phyloP scores from a whole-genome alignment of 1,284 basidiomycete genomes.

The Phellopilus nigrolimitatus region DNA sequence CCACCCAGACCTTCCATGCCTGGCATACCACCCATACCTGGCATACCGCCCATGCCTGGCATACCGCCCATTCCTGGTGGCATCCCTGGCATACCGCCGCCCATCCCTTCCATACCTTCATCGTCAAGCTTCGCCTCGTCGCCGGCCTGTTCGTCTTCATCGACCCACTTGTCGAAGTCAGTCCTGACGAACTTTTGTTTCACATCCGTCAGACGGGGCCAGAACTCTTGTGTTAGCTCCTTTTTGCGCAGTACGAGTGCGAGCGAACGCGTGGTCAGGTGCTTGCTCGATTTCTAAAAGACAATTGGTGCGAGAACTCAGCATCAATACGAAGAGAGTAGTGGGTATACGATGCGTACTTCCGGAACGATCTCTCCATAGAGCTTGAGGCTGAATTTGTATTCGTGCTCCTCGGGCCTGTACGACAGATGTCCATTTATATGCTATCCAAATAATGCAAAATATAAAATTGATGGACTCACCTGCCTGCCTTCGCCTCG shows the following conservation, averaged over 20 bases:
- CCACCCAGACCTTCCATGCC: constrained; percentile 42
- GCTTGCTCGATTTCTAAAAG: constrained; percentile 58
- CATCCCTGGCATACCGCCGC: too few species aligned
- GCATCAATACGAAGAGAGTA: not conserved
- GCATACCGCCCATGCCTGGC: constrained; percentile 36
- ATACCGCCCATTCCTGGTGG: constrained; percentile 42
- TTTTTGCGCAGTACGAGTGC: constrained; percentile 76
- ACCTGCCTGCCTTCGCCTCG: constrained; percentile 70
- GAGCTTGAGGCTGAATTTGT: constrained; percentile 69
- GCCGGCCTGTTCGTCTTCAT: constrained; percentile 91
- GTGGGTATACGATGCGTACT: constrained; percentile 36
- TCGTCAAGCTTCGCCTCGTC: constrained; percentile 39
- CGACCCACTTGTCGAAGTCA: constrained; percentile 90
- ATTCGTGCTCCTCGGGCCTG: constrained; percentile 49
- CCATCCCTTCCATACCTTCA: constrained; percentile 38
- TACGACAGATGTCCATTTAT: not conserved
- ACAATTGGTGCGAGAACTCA: constrained; percentile 3
- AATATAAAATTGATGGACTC: constrained; percentile 29
- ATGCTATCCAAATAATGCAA: constrained; percentile 5
- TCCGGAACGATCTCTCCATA: constrained; percentile 72
- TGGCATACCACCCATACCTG: constrained; percentile 36
- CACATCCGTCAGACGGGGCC: constrained; percentile 87
- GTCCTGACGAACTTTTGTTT: constrained; percentile 83
- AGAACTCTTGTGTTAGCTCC: constrained; percentile 70
- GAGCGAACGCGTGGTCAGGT: constrained; percentile 63